Conservation (phyloP, 2,329 filamentous ascomycete genomes). For the Aspergillus ochraceoroseus region DNA sequence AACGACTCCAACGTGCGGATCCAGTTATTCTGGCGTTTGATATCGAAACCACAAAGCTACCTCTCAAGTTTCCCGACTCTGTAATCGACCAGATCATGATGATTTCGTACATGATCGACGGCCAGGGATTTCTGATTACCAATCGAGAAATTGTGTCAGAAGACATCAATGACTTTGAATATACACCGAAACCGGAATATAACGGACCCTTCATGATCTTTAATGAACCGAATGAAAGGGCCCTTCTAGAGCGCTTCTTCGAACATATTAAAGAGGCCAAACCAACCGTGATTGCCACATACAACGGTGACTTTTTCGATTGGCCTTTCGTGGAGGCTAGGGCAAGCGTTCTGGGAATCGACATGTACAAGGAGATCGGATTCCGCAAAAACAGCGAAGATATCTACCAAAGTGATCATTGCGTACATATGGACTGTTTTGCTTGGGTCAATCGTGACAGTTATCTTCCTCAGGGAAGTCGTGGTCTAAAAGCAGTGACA, state of each 20-base stretch:
- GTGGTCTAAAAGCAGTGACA: conserved; percentile 94
- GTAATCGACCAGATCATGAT: conserved; percentile 98
- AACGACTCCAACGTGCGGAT: conserved; percentile 82
- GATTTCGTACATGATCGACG: conserved; percentile 99
- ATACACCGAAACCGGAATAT: conserved; percentile 95
- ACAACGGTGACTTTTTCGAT: conserved; percentile 99
- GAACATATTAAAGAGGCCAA: conserved; percentile 89
- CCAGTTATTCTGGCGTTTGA: conserved; percentile 99
- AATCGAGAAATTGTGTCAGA: conserved; percentile 97
- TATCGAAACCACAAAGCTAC: conserved; percentile 95
- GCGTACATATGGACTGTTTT: conserved; percentile 98
- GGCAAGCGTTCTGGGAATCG: conserved; percentile 89
- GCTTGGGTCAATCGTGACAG: conserved; percentile 99
- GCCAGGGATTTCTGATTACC: conserved; percentile 94
- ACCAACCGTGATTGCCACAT: conserved; percentile 97
- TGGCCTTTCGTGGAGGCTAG: conserved; percentile 97
- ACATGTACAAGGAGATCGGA: conserved; percentile 98
- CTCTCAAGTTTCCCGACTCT: conserved; percentile 93
- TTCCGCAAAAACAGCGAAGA: conserved; percentile 94
- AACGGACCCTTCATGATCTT: conserved; percentile 95
- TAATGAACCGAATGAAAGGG: conserved; percentile 92
- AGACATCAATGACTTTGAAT: conserved; percentile 96
- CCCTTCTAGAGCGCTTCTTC: conserved; percentile 84
- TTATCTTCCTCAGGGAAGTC: conserved; percentile 93
- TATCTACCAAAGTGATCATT: conserved; percentile 92